Percentiles rank a stretch among this genome's conserved stretches.
Evolutionary conservation across 192 early-diverging fungal species (phyloP).

Genomic region (Coemansia sp.): DNA sequence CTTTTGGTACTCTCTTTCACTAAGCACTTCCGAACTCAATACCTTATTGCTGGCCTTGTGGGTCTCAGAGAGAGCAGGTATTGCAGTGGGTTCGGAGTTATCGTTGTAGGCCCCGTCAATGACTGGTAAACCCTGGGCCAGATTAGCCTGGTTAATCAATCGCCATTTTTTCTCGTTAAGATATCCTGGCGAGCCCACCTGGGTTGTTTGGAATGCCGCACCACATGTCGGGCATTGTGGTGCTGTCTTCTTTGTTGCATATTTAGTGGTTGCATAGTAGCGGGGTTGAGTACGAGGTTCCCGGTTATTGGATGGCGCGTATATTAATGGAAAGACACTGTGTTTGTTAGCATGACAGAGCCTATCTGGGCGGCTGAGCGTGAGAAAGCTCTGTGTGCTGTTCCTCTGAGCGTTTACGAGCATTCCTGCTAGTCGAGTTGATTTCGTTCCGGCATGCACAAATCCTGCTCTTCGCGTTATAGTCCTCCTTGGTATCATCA

Average conservation of each 20-base stretch:
- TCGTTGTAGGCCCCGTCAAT: neutral
- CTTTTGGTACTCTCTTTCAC: conserved; percentile 45
- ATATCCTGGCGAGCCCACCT: conserved; percentile 55
- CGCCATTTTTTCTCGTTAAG: conserved; percentile 45
- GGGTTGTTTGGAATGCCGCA: conserved; percentile 61
- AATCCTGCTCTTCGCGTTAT: neutral
- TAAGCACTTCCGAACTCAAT: conserved; percentile 28
- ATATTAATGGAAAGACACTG: neutral
- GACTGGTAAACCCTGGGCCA: conserved; percentile 24
- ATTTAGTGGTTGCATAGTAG: conserved; percentile 17
- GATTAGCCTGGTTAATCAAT: conserved; percentile 50
- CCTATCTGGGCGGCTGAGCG: neutral
- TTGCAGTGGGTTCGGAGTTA: neutral
- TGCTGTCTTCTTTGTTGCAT: conserved; percentile 32
- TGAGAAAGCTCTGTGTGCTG: neutral
- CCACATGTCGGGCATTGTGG: conserved; percentile 68
- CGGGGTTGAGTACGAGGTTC: neutral
- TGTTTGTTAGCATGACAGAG: neutral
- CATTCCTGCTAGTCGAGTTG: neutral
- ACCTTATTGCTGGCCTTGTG: neutral
- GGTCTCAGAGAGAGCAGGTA: conserved; percentile 6
- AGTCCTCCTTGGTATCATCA: neutral
- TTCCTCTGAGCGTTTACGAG: neutral
- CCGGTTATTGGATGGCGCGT: neutral
- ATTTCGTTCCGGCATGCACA: neutral